Base-by-base conservation (phyloP, 805 yeast species). In the Starmerella floris region DNA sequence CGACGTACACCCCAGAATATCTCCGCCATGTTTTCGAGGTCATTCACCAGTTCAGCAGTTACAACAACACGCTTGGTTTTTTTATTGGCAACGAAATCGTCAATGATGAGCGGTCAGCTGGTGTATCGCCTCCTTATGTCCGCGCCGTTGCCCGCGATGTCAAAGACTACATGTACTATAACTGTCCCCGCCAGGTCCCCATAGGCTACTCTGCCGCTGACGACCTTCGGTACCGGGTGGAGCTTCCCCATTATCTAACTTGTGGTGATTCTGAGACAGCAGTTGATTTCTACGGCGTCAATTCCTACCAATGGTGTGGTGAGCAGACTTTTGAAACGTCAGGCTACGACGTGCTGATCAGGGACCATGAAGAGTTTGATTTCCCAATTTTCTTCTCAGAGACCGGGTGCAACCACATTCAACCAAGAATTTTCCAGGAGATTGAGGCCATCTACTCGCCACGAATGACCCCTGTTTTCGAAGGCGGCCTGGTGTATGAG, bases 141-240 rank as follows among this genome's bases (percentile, higher is more conserved):
- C 83, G 84, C 54, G 85, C 83, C 0, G 69, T 87, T 23, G 67
- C 84, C 4, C 67, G 88, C 38, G 96, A 88, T 61, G 72, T 88
- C 65, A 87, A 87, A 59, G 63, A 63, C 23, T 88, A 80, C 57
- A 76, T 83, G 47, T 57, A 63, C 8, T 53, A 58, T 23, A 73
- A 83, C 53, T 61, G 76, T 3, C 70, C 75, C 1, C 69, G 98
- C 42, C 55, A 56, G 13, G 73, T 88, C 16, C 97, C 97, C 0
- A 83, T 88, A 30, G 97, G 97, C 0, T 88, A 88, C 59, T 84
- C 96, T 0, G 96, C 97, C 0, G 97, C 96, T 1, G 97, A 88
- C 62, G 96, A 87, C 56, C 68, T 87, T 46, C 62, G 68, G 40
- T 87, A 73, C 61, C 68, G 97, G 54, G 72, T 73, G 8, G 72